Evolutionary conservation across 306 rosid species (phyloP), one percentile per base, ranked within the genome.

Genomic region (Sindora glabra): DNA sequence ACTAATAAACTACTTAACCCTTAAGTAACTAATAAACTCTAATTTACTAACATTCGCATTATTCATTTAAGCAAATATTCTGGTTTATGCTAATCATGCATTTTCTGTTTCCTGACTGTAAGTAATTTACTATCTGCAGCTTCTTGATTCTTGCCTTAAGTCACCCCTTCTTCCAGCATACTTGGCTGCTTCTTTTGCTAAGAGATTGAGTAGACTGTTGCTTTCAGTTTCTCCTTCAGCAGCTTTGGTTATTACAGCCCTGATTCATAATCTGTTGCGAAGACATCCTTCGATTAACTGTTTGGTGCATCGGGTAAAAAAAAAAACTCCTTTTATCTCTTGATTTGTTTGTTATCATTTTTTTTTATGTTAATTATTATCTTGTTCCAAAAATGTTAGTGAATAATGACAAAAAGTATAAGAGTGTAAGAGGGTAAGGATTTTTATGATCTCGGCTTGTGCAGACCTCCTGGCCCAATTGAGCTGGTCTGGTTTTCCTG

Each of bases 91-190:
- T 38, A 52, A 14, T 34, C 60, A 18, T 37, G 11, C 21, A 3
- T 34, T 48, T 47, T 16, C 54, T 45, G 36, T 66, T 73, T 59
- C 59, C 64, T 81, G 45, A 73, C 29, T 22, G 16, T 41, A 25
- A 59, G 26, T 22, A 48, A 69, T 72, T 50, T 61, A 8, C 38
- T 52, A 57, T 65, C 36, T 76, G 76, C 87, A 92, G 95, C 95
- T 92, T 75, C 87, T 92, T 62, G 99, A 92, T 84, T 73, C 97
- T 67, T 92, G 99, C 84, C 81, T 89, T 34, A 92, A 84, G 76
- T 92, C 97, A 22, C 74, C 87, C 18, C 96, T 86, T 73, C 97
- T 92, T 68, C 99, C 99, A 13, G 94, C 99, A 52, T 92, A 92
- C 78, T 62, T 92, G 73, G 94, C 99, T 54, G 96, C 95, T 59